A percentile compares a stretch with the other conserved stretches of the same genome.
Evolutionary conservation across 2,329 filamentous ascomycete species (phyloP).

Genomic region (Cladophialophora yegresii): DNA sequence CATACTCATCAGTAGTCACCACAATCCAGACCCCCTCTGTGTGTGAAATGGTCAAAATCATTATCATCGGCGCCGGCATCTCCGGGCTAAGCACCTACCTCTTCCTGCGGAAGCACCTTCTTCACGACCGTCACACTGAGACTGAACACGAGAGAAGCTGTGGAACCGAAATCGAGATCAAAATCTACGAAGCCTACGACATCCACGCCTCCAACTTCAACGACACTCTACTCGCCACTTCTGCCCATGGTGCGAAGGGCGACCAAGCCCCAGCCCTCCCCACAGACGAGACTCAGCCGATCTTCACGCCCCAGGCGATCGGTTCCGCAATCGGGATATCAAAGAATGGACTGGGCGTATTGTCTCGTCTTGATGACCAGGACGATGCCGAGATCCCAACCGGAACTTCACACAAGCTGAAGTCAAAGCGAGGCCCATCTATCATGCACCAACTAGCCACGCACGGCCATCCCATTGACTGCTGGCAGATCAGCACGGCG

Average conservation of each 20-base stretch:
- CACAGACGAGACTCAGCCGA: constrained; percentile 3
- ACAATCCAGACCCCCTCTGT: not conserved
- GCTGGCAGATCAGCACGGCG: constrained; percentile 42
- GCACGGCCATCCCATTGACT: constrained; percentile 42
- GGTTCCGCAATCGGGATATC: constrained; percentile 46
- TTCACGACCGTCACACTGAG: constrained; percentile 28
- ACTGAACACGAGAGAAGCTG: not conserved
- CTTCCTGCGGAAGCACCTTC: constrained; percentile 45
- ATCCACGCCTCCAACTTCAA: constrained; percentile 36
- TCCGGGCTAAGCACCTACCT: constrained; percentile 46
- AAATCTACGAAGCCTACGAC: constrained; percentile 48
- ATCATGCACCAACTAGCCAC: constrained; percentile 42
- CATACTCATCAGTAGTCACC: not conserved
- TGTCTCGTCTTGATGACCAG: constrained; percentile 42
- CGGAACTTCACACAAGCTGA: not conserved
- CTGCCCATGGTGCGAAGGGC: not conserved
- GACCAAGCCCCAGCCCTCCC: not conserved
- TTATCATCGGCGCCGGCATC: constrained; percentile 50
- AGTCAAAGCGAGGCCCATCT: not conserved
- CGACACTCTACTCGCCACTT: not conserved
- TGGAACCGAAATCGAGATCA: constrained; percentile 27
- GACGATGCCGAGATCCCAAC: not conserved
- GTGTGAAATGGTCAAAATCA: constrained; percentile 40
- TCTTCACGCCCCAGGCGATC: constrained; percentile 43
- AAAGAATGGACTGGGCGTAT: constrained; percentile 46